Evolutionary conservation across 2,329 filamentous ascomycete species (phyloP), one percentile per base, ranked within the genome.

Genomic region (Sphaceloma murrayae): DNA sequence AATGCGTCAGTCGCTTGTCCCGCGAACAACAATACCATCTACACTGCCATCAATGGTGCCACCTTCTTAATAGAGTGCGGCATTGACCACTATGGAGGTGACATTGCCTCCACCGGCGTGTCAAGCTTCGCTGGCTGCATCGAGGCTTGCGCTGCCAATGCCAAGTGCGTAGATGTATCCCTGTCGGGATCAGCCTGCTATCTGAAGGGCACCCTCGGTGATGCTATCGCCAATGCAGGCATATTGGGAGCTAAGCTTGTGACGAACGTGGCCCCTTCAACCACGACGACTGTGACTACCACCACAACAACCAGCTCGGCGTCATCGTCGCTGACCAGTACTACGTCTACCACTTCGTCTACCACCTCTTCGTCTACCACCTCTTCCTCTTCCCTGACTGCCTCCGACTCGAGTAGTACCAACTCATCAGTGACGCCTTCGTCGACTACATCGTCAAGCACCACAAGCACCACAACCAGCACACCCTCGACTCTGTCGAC

Each of bases 11-110:
- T 56, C 6, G 51, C 51, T 13, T 60, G 58, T 33, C 57, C 57
- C n/a, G 44, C 38, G 3, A 53, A 51, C 10, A 55, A 61, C 45
- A 48, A 46, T 19, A 53, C 51, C 3, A 51, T 49, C 7, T 50
- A 49, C 29, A 50, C 48, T 5, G 52, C 34, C n/a, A 13, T 53
- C 4, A 48, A 49, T 29, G 51, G 51, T 39, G 48, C 52, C 34
- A 53, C 48, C 39, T 58, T 58, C 46, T 47, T 50, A 24, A 50
- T 57, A 45, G 53, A 59, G 31, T 56, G 57, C 46, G 52, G 48
- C 21, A 52, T 56, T 14, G 57, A 60, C 30, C 54, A 59, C 33
- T 34, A 46, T 7, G 56, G 49, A 4, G 57, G 56, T 22, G 55
- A 60, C 45, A 51, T 59, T 45, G 26, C 17, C 8, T 47, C 21